These are phyloP conservation scores for Dipteronia sinensis DNA, from an alignment of 345 rosid species.

Conservation along the genomic window DNA sequence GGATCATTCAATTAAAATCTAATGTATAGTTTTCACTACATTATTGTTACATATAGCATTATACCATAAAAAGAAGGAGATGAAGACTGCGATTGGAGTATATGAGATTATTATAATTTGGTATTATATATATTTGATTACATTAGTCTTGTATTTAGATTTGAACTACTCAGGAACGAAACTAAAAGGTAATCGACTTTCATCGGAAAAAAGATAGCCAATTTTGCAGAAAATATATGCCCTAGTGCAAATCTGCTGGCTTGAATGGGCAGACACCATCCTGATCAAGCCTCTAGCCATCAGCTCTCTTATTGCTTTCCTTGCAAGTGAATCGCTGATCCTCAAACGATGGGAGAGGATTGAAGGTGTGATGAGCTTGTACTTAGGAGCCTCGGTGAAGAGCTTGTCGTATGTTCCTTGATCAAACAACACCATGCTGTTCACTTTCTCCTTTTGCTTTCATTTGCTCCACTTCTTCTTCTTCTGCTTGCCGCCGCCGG, in stretches of 20 bases:
- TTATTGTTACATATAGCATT: too few relatives aligned
- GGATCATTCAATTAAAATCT: too few relatives aligned
- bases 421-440: constrained; percentile 89
- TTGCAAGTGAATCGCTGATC: constrained; percentile 41
- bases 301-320: constrained; percentile 40
- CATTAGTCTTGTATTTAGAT: too few relatives aligned
- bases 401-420: constrained; percentile 85
- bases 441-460: constrained; percentile 93
- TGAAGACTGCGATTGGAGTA: too few relatives aligned
- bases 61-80: too few relatives aligned
- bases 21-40: too few relatives aligned
- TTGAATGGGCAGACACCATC: constrained; percentile 41
- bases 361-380: constrained; percentile 84
- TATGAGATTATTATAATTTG: too few relatives aligned
- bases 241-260: constrained; percentile 45
- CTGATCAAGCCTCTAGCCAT: constrained; percentile 43
- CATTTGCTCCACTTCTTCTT: constrained; percentile 90
- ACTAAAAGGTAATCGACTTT: too few relatives aligned
- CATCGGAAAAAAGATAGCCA: too few relatives aligned
- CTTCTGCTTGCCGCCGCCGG: constrained; percentile 51
- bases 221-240: constrained; percentile 13
- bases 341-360: constrained; percentile 80
- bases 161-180: too few relatives aligned
- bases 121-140: too few relatives aligned
- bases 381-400: constrained; percentile 73